Conservation (phyloP, 768 basidiomycete genomes). For the Lyophyllum semitale region DNA sequence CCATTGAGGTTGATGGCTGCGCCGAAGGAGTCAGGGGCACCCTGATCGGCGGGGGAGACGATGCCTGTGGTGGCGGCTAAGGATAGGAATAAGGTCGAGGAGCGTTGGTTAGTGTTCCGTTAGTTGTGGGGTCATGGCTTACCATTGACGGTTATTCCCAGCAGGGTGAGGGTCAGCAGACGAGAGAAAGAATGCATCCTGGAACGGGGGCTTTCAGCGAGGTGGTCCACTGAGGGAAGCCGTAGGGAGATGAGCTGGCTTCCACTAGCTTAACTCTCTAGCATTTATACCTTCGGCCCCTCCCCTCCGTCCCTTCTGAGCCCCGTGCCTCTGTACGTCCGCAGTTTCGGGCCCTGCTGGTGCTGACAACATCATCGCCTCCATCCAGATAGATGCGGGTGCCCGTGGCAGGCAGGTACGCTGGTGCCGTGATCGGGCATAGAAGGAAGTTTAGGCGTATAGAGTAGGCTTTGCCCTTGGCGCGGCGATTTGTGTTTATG, state of each 20-base stretch:
- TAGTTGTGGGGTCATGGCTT: not conserved
- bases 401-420: conserved; percentile 13
- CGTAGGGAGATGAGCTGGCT: not conserved
- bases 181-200: conserved; percentile 7
- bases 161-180: conserved; percentile 8
- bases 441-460: conserved; percentile 5
- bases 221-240: not conserved
- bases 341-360: conserved; percentile 6
- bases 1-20: not conserved
- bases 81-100: not conserved
- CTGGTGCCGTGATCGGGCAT: conserved; percentile 15
- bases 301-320: not conserved
- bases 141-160: conserved; percentile 4
- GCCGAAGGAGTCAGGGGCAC: not conserved
- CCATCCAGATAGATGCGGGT: conserved; percentile 2
- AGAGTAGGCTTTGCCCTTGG: not conserved
- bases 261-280: not conserved
- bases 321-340: not conserved
- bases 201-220: not conserved
- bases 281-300: conserved; percentile 5
- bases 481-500: not conserved
- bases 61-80: conserved; percentile 3
- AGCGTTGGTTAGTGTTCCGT: no score
- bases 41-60: conserved; percentile 5
- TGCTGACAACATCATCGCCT: conserved; percentile 7